Conservation (phyloP, 257 asterid species). For the Salvia hispanica region DNA sequence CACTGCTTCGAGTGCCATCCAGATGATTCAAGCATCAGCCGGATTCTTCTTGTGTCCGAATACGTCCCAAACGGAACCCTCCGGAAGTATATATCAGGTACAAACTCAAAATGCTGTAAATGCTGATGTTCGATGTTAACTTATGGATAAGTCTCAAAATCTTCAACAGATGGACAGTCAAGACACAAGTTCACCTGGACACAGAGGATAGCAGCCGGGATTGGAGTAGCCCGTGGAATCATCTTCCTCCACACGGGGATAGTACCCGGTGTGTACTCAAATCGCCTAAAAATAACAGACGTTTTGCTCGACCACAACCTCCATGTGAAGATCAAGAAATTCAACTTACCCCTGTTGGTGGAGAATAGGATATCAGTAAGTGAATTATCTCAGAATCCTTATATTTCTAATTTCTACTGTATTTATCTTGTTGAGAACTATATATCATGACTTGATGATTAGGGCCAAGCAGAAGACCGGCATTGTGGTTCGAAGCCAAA, state of each 20-base stretch:
- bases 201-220: constrained; percentile 69
- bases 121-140: too few species aligned
- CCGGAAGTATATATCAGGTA: constrained; percentile 65
- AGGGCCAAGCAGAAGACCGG: constrained; percentile 43
- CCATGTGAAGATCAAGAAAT: constrained; percentile 75
- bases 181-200: constrained; percentile 60
- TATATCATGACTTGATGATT: constrained; percentile 11
- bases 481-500: constrained; percentile 55
- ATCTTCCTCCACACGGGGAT: constrained; percentile 88
- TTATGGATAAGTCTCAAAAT: background rate
- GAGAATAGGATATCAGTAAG: constrained; percentile 55
- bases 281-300: constrained; percentile 66
- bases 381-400: background rate
- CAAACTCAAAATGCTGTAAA: background rate
- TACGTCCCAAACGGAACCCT: constrained; percentile 64
- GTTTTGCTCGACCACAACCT: constrained; percentile 62
- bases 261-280: constrained; percentile 75
- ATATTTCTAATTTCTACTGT: background rate
- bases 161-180: constrained; percentile 44
- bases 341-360: constrained; percentile 59
- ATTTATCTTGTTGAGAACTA: background rate
- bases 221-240: constrained; percentile 72
- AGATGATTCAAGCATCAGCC: constrained; percentile 60
- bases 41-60: constrained; percentile 65
- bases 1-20: constrained; percentile 75